Percentiles rank a stretch among this genome's conserved stretches.
These are phyloP conservation scores for Amphichorda felina DNA, from an alignment of 2,329 filamentous ascomycete species.

Conservation along the genomic window DNA sequence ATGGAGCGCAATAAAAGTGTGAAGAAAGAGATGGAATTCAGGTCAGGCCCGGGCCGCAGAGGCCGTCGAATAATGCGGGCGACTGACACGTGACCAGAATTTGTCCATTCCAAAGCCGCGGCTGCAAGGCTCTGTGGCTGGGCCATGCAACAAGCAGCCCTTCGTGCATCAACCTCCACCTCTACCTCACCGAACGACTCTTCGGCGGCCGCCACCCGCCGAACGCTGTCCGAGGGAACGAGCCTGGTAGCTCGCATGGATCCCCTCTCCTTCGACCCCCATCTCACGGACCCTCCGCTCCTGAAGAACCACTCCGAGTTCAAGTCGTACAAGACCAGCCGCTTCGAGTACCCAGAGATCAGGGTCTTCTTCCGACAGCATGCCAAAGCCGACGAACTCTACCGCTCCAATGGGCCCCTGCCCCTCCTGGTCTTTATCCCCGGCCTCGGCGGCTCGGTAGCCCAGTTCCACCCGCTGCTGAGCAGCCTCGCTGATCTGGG, in stretches of 20 bases:
- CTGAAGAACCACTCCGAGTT: slow-evolving; percentile 65
- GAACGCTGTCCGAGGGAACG: too few species aligned
- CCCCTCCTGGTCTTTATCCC: slow-evolving; percentile 87
- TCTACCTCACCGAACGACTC: too few species aligned
- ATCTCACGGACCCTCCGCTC: slow-evolving; percentile 61
- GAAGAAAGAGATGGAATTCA: too few species aligned
- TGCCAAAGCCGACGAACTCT: slow-evolving; percentile 71
- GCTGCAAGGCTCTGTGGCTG: too few species aligned
- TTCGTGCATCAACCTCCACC: too few species aligned
- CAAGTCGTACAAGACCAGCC: slow-evolving; percentile 58
- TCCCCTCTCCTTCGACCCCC: slow-evolving; percentile 20
- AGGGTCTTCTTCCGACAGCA: slow-evolving; percentile 78
- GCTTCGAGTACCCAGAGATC: slow-evolving; percentile 61
- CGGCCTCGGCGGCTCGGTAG: slow-evolving; percentile 81
- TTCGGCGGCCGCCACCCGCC: too few species aligned
- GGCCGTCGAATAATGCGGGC: too few species aligned
- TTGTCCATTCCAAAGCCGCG: too few species aligned
- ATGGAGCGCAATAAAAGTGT: too few species aligned
- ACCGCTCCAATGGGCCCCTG: slow-evolving; percentile 57
- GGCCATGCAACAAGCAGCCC: too few species aligned
- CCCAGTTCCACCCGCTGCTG: slow-evolving; percentile 75
- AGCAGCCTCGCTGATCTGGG: slow-evolving; percentile 73
- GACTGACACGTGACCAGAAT: too few species aligned
- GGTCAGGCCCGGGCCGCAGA: too few species aligned
- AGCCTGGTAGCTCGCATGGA: slow-evolving; percentile 1